phyloP scores from a whole-genome alignment of 2,329 filamentous ascomycete species.

The Ophiostoma fasciatum region DNA sequence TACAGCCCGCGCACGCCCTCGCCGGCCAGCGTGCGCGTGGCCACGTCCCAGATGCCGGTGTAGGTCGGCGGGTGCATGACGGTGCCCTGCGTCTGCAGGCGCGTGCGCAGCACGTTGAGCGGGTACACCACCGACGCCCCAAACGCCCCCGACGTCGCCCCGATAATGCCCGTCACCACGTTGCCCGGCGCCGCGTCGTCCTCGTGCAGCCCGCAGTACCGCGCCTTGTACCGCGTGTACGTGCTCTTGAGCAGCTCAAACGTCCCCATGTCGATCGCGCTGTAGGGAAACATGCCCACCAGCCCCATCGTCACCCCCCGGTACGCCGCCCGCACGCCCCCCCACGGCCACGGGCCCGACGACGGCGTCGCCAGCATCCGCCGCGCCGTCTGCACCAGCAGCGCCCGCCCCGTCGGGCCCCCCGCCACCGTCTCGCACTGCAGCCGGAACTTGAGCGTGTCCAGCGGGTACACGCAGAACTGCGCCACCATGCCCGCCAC shows the following conservation, averaged over 20 bases:
- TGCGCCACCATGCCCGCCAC: constrained; percentile 90
- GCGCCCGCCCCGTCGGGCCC: constrained; percentile 65
- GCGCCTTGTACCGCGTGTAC: constrained; percentile 57
- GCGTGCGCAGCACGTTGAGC: constrained; percentile 80
- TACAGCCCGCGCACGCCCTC: constrained; percentile 82
- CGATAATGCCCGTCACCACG: constrained; percentile 74
- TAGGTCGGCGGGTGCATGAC: constrained; percentile 84
- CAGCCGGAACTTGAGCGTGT: constrained; percentile 69
- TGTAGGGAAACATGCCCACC: constrained; percentile 94
- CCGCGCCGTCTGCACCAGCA: constrained; percentile 67
- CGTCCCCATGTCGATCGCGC: constrained; percentile 87
- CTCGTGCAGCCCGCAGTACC: constrained; percentile 55
- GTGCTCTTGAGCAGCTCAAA: constrained; percentile 82
- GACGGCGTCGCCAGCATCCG: too few relatives aligned
- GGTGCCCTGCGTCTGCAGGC: constrained; percentile 88
- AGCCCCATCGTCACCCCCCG: constrained; percentile 88
- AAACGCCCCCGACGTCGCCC: constrained; percentile 79
- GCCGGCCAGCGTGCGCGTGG: constrained; percentile 62
- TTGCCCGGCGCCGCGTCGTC: constrained; percentile 73
- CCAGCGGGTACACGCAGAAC: constrained; percentile 89
- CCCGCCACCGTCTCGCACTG: constrained; percentile 88
- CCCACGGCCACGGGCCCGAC: constrained; percentile 58
- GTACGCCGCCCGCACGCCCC: constrained; percentile 66
- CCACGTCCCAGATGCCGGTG: constrained; percentile 80
- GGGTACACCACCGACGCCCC: constrained; percentile 93